phyloP scores from a whole-genome alignment of 1,284 basidiomycete genomes.

The Ceratobasidium sp. region DNA sequence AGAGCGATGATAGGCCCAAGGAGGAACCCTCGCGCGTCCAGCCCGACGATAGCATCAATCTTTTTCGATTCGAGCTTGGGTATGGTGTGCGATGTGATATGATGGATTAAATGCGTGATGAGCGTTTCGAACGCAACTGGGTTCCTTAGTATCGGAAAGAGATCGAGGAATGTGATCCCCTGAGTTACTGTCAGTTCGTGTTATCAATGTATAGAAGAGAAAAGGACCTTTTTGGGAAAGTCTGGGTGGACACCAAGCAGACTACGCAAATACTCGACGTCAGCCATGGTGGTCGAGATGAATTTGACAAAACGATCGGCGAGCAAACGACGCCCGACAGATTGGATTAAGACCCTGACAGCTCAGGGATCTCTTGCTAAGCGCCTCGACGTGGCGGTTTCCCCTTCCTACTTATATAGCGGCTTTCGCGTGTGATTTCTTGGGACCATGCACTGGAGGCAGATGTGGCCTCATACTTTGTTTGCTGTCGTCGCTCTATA shows the following conservation, averaged over 20 bases:
- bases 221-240: constrained; percentile 86
- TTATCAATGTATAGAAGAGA: too few species aligned
- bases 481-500: constrained; percentile 64
- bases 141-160: constrained; percentile 89
- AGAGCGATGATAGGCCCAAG: constrained; percentile 93
- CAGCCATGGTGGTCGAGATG: constrained; percentile 68
- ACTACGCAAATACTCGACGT: constrained; percentile 79
- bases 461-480: constrained; percentile 70
- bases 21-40: constrained; percentile 97
- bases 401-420: constrained; percentile 1
- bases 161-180: constrained; percentile 88
- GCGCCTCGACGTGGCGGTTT: constrained; percentile 44
- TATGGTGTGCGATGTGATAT: constrained; percentile 62
- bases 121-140: constrained; percentile 90
- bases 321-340: background rate
- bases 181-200: too few species aligned
- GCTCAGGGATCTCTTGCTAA: constrained; percentile 14
- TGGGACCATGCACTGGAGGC: constrained; percentile 71
- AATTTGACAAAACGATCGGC: constrained; percentile 28
- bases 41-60: constrained; percentile 94
- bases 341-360: constrained; percentile 8
- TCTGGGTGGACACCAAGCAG: constrained; percentile 79
- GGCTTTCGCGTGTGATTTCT: background rate
- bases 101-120: constrained; percentile 90
- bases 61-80: constrained; percentile 62